Evolutionary conservation across 2,329 filamentous ascomycete species (phyloP).

Genomic region (Cladophialophora carrionii): DNA sequence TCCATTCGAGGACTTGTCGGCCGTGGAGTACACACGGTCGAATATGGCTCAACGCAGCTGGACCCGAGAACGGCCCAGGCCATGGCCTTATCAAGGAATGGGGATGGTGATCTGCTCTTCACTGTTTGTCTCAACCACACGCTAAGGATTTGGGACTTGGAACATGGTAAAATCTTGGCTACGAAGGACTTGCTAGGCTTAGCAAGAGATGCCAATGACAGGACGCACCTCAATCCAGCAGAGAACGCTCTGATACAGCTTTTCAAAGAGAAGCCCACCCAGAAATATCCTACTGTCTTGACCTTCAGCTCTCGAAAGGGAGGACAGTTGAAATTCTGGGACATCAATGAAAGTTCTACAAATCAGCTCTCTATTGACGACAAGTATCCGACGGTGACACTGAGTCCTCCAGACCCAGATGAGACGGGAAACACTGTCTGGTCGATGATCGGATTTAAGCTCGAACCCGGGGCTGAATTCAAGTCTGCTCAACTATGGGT

Average conservation of each 20-base stretch:
- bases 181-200: constrained; percentile 77
- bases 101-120: constrained; percentile 61
- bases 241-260: constrained; percentile 77
- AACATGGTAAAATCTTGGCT: constrained; percentile 75
- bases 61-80: constrained; percentile 51
- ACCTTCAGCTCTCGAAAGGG: constrained; percentile 87
- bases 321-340: constrained; percentile 95
- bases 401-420: constrained; percentile 67
- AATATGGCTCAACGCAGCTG: constrained; percentile 48
- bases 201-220: constrained; percentile 67
- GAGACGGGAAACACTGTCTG: constrained; percentile 73
- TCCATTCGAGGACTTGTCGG: constrained; percentile 53
- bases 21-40: constrained; percentile 50
- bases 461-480: constrained; percentile 57
- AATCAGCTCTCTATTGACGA: constrained; percentile 67
- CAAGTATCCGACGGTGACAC: constrained; percentile 64
- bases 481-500: constrained; percentile 71
- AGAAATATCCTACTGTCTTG: constrained; percentile 55
- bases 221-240: constrained; percentile 76
- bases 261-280: constrained; percentile 52
- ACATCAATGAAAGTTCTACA: constrained; percentile 65
- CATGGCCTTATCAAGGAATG: constrained; percentile 47
- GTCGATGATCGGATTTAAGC: constrained; percentile 76
- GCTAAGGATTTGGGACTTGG: constrained; percentile 84
- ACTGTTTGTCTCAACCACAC: constrained; percentile 88